phyloP scores from a whole-genome alignment of 768 basidiomycete species.

The Bullera alba region DNA sequence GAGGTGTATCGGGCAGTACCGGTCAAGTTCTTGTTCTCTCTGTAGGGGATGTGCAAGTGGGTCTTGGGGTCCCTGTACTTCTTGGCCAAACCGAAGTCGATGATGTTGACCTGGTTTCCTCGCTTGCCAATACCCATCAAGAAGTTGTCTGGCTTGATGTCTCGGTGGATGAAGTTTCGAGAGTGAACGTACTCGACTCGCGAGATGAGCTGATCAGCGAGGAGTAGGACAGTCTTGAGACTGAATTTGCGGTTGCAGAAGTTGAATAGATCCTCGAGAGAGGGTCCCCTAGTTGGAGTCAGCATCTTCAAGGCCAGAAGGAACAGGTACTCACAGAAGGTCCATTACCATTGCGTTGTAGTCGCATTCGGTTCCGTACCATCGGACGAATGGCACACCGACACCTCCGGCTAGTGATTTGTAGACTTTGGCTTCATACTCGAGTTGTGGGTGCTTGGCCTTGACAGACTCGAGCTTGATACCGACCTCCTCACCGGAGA shows the following conservation, averaged over 20 bases:
- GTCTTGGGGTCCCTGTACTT: slow-evolving; percentile 99
- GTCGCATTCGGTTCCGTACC: slow-evolving; percentile 90
- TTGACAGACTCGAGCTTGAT: slow-evolving; percentile 99
- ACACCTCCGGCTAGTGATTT: slow-evolving; percentile 81
- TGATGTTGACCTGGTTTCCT: slow-evolving; percentile 95
- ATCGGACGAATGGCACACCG: slow-evolving; percentile 86
- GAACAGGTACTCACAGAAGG: slow-evolving; percentile 54
- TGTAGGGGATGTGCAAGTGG: slow-evolving; percentile 97
- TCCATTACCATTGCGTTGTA: slow-evolving; percentile 99
- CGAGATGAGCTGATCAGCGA: slow-evolving; percentile 94
- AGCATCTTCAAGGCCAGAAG: not conserved
- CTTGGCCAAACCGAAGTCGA: slow-evolving; percentile 72
- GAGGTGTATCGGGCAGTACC: slow-evolving; percentile 98
- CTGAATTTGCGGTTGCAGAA: slow-evolving; percentile 76
- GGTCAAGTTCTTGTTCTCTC: slow-evolving; percentile 99
- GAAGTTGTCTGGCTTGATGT: slow-evolving; percentile 98
- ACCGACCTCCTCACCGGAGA: slow-evolving; percentile 97
- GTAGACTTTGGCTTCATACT: slow-evolving; percentile 86
- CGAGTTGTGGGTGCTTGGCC: slow-evolving; percentile 97
- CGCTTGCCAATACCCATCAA: slow-evolving; percentile 99
- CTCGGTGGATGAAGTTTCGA: slow-evolving; percentile 87
- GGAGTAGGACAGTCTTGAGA: slow-evolving; percentile 84
- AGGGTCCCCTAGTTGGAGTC: slow-evolving; percentile 38
- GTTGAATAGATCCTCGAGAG: slow-evolving; percentile 51
- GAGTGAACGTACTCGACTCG: slow-evolving; percentile 96